Evolutionary conservation across 805 yeast genomes (phyloP).

Genomic region (Wickerhamiella galacta): DNA sequence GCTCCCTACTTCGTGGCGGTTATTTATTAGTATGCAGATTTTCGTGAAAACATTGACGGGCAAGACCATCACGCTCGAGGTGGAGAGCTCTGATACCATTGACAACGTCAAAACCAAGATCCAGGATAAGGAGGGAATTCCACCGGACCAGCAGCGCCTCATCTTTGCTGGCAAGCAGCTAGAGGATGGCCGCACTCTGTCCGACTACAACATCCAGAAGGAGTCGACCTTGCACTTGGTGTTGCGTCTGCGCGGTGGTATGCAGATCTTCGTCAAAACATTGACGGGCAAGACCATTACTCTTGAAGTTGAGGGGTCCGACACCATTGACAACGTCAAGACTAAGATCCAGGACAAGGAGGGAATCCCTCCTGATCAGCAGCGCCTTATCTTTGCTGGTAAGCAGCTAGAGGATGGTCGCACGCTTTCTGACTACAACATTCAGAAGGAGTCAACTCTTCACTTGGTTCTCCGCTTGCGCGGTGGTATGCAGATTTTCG

Average conservation of each 20-base stretch:
- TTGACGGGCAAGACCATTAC: slow-evolving; percentile 94
- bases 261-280: slow-evolving; percentile 91
- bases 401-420: slow-evolving; percentile 92
- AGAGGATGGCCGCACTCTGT: slow-evolving; percentile 88
- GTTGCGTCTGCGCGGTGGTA: slow-evolving; percentile 75
- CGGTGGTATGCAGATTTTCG: slow-evolving; percentile 70
- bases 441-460: slow-evolving; percentile 79
- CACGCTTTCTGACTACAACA: slow-evolving; percentile 83
- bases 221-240: slow-evolving; percentile 79
- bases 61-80: slow-evolving; percentile 76
- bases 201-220: slow-evolving; percentile 92
- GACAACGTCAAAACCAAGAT: slow-evolving; percentile 91
- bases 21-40: slow-evolving; percentile 51
- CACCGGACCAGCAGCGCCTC: slow-evolving; percentile 91
- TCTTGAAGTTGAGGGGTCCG: slow-evolving; percentile 78
- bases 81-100: slow-evolving; percentile 88
- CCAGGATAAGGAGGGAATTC: slow-evolving; percentile 93
- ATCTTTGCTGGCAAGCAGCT: slow-evolving; percentile 93
- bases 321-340: slow-evolving; percentile 87
- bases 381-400: slow-evolving; percentile 88
- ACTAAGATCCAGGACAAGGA: slow-evolving; percentile 89
- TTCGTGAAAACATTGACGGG: slow-evolving; percentile 84
- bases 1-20: slow-evolving; percentile 3
- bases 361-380: slow-evolving; percentile 94
- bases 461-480: slow-evolving; percentile 74